These are phyloP conservation scores for Sporothrix pseudoabietina DNA, from an alignment of 2,329 filamentous ascomycete species.

Conservation along the genomic window DNA sequence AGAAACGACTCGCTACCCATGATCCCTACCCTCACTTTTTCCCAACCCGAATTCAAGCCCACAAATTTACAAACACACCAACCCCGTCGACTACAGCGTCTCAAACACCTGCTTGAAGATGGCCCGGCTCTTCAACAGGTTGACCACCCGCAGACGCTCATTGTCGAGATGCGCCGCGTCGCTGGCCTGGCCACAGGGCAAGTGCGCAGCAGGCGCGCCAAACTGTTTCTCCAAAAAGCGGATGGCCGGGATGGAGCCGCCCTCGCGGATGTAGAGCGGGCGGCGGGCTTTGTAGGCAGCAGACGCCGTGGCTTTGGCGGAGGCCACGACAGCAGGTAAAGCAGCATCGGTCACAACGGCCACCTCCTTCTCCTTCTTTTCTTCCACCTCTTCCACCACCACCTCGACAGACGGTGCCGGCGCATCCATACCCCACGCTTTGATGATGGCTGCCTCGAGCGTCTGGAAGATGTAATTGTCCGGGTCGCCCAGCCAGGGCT, in stretches of 20 bases:
- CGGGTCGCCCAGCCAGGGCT: slow-evolving; percentile 94
- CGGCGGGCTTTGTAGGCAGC: slow-evolving; percentile 49
- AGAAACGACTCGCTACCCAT: background rate
- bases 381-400: background rate
- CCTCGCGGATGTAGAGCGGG: slow-evolving; percentile 92
- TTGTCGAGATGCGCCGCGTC: slow-evolving; percentile 95
- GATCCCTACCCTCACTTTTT: background rate
- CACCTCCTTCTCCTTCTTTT: background rate
- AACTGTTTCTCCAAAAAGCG: slow-evolving; percentile 95
- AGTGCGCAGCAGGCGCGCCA: slow-evolving; percentile 81
- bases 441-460: slow-evolving; percentile 79
- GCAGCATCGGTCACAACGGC: background rate
- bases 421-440: slow-evolving; percentile 72
- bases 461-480: slow-evolving; percentile 89
- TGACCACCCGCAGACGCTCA: slow-evolving; percentile 83
- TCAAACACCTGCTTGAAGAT: slow-evolving; percentile 87
- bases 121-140: slow-evolving; percentile 86
- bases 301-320: slow-evolving; percentile 33
- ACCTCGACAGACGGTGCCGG: slow-evolving; percentile 34
- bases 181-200: slow-evolving; percentile 93
- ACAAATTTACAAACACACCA: no score
- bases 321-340: background rate
- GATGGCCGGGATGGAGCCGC: slow-evolving; percentile 92
- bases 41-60: no score
- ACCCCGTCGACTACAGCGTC: slow-evolving; percentile 42